Evolutionary conservation across 345 rosid species (phyloP).

Genomic region (Populus alba): DNA sequence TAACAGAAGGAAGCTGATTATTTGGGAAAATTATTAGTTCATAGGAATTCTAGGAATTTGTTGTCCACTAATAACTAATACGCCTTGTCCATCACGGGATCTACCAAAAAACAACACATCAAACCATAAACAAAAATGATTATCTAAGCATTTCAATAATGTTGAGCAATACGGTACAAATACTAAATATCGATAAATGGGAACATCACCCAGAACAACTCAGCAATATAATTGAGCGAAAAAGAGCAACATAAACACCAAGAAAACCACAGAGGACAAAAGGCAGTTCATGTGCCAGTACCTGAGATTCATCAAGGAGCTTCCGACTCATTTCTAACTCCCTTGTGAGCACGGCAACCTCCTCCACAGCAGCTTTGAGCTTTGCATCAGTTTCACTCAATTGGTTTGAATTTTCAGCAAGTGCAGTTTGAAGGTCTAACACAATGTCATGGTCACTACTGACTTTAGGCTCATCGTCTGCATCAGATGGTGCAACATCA

Average conservation of each 20-base stretch:
- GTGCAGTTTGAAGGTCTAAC: slow-evolving; percentile 50
- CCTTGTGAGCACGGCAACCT: slow-evolving; percentile 57
- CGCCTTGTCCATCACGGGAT: not conserved
- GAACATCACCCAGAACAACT: not conserved
- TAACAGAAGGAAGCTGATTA: too few relatives aligned
- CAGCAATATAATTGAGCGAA: not conserved
- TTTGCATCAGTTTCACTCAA: slow-evolving; percentile 63
- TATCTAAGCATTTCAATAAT: not conserved
- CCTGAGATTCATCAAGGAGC: slow-evolving; percentile 98
- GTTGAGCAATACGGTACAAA: not conserved
- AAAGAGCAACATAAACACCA: not conserved
- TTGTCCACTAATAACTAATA: not conserved
- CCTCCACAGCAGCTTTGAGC: slow-evolving; percentile 69
- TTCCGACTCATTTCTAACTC: slow-evolving; percentile 74
- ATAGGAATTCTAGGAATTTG: not conserved
- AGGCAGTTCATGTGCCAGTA: slow-evolving; percentile 13
- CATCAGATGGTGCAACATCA: slow-evolving; percentile 38
- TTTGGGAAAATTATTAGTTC: not conserved
- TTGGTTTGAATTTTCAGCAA: slow-evolving; percentile 58
- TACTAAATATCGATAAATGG: not conserved
- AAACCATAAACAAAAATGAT: not conserved
- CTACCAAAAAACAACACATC: not conserved
- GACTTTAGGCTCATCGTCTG: slow-evolving; percentile 41
- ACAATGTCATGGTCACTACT: slow-evolving; percentile 31
- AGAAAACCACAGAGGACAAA: not conserved